Evolutionary conservation across 306 rosid species (phyloP).

Genomic region (Prunus davidiana): DNA sequence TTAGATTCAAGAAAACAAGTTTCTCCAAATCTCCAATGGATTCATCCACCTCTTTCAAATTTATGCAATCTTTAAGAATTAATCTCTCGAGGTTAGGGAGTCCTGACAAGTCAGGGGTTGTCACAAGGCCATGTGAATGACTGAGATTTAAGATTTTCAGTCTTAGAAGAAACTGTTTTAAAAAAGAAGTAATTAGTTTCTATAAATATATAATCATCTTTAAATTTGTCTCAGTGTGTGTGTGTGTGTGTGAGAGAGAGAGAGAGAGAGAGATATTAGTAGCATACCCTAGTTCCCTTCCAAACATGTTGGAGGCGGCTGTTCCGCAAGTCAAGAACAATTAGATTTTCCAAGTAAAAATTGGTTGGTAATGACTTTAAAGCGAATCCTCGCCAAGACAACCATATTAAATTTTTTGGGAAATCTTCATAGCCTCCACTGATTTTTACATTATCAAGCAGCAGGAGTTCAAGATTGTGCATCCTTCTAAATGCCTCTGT

Average conservation of each 20-base stretch:
- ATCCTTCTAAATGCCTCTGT: neutral
- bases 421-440: neutral
- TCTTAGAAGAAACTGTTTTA: neutral
- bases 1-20: neutral
- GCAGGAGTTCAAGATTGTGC: neutral
- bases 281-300: neutral
- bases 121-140: neutral
- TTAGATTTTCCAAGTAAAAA: neutral
- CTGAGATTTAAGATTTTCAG: constrained; percentile 7
- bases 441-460: neutral
- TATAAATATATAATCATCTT: neutral
- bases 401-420: neutral
- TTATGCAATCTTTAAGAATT: constrained; percentile 7
- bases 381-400: constrained; percentile 9
- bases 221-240: neutral
- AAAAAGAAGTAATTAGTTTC: neutral
- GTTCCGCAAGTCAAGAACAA: neutral
- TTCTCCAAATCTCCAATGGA: constrained; percentile 10
- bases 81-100: neutral
- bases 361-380: neutral
- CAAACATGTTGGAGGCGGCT: neutral
- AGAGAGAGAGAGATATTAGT: too few relatives aligned
- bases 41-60: neutral
- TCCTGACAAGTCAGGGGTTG: neutral
- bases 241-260: neutral